Evolutionary conservation across 495 filamentous ascomycete species (phyloP).

Genomic region (Glonium stellatum): DNA sequence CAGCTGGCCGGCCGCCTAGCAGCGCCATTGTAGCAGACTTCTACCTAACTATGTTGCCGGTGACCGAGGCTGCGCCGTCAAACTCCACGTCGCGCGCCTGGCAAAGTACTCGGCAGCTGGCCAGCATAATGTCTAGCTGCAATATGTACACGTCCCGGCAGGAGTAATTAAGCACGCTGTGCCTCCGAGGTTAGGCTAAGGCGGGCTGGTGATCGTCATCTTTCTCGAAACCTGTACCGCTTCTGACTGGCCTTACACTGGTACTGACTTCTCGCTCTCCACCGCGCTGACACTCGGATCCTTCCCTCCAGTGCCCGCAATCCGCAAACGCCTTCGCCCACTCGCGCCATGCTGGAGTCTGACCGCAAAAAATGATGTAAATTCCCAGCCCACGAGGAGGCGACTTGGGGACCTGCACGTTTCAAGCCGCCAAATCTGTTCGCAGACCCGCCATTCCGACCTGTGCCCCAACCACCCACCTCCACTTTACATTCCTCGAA

Average conservation of each 20-base stretch:
- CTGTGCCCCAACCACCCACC: not conserved
- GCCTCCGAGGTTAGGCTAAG: not conserved
- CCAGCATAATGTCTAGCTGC: too few relatives aligned
- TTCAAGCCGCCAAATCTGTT: too few relatives aligned
- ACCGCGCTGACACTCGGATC: not conserved
- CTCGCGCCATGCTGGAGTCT: not conserved
- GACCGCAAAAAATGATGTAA: not conserved
- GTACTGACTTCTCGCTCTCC: not conserved
- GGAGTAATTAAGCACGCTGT: not conserved
- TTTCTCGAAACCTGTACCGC: not conserved
- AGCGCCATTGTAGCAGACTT: not conserved
- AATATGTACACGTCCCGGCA: too few relatives aligned
- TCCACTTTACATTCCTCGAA: not conserved
- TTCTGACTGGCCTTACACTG: not conserved
- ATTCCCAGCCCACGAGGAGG: not conserved
- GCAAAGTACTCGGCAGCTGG: too few relatives aligned
- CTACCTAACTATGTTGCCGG: not conserved
- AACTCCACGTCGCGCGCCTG: too few relatives aligned
- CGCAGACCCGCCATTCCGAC: too few relatives aligned
- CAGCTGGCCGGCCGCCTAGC: not conserved
- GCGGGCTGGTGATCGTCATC: slow-evolving; percentile 3
- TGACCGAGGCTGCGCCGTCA: not conserved
- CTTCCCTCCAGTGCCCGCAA: not conserved
- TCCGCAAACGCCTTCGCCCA: not conserved
- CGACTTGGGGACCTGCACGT: not conserved